Evolutionary conservation across 495 filamentous ascomycete species (phyloP).

Genomic region (Oidiodendron maius): DNA sequence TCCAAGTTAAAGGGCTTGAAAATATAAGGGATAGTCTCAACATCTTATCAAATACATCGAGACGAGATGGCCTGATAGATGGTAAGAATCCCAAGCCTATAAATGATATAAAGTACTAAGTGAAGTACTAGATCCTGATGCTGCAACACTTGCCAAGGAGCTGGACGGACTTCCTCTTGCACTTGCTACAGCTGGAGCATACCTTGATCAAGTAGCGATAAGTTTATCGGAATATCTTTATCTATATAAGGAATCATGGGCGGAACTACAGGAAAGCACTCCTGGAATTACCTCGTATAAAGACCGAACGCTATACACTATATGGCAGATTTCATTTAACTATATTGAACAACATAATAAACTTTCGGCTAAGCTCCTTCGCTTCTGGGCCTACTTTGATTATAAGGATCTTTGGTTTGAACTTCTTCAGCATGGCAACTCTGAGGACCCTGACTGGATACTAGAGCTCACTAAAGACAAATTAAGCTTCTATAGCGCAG

Average conservation of each 20-base stretch:
- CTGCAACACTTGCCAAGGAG: constrained; percentile 16
- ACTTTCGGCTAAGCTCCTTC: constrained; percentile 32
- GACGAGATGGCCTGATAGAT: constrained; percentile 18
- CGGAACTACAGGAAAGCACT: constrained; percentile 19
- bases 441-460: constrained; percentile 15
- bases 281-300: too few species aligned
- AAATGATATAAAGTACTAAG: not conserved
- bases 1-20: constrained; percentile 27
- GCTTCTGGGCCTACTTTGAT: constrained; percentile 39
- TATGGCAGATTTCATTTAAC: too few species aligned
- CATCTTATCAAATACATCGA: constrained; percentile 28
- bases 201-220: constrained; percentile 13
- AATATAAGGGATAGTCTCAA: constrained; percentile 25
- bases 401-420: constrained; percentile 47
- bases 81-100: constrained; percentile 11
- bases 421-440: constrained; percentile 20
- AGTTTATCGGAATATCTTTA: constrained; percentile 17
- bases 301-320: too few species aligned
- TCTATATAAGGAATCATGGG: constrained; percentile 24
- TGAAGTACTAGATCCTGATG: constrained; percentile 18
- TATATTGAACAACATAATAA: constrained; percentile 30
- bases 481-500: constrained; percentile 15
- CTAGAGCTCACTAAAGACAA: constrained; percentile 15
- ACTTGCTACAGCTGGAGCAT: too few species aligned
- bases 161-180: constrained; percentile 26